Conservation (phyloP, 106 monocot genomes). For the Platanthera guangdongensis region DNA sequence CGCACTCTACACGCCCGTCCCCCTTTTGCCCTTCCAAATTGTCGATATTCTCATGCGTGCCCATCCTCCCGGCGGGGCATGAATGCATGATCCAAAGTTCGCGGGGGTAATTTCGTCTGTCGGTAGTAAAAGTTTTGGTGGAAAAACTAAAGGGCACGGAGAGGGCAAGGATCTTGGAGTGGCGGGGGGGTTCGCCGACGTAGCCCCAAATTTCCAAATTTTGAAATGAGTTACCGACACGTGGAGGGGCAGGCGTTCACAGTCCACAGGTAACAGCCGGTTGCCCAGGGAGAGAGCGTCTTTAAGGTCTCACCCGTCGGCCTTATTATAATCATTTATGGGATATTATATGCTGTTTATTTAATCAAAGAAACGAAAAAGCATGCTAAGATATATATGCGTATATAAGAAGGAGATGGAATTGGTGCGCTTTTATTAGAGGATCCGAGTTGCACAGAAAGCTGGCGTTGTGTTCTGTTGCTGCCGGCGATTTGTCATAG, state of each 20-base stretch:
- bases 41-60: background rate
- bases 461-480: conserved; percentile 1
- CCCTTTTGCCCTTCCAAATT: background rate
- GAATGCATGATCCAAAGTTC: background rate
- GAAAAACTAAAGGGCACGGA: background rate
- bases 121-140: background rate
- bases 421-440: background rate
- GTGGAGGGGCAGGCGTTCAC: background rate
- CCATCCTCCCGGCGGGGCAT: no score
- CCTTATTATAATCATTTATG: conserved; percentile 4
- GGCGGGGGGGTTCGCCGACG: conserved; percentile 14
- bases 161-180: conserved; percentile 5
- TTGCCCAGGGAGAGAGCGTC: background rate
- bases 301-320: conserved; percentile 6
- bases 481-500: background rate
- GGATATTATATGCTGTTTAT: background rate
- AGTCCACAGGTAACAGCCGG: background rate
- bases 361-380: background rate
- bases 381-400: background rate
- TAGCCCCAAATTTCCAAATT: background rate
- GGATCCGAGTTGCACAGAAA: background rate
- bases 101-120: background rate
- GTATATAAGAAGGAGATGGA: conserved; percentile 2
- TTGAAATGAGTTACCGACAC: conserved; percentile 2
- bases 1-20: background rate